Evolutionary conservation across 2,329 filamentous ascomycete genomes (phyloP).

Genomic region (Cadophora luteo-olivacea): DNA sequence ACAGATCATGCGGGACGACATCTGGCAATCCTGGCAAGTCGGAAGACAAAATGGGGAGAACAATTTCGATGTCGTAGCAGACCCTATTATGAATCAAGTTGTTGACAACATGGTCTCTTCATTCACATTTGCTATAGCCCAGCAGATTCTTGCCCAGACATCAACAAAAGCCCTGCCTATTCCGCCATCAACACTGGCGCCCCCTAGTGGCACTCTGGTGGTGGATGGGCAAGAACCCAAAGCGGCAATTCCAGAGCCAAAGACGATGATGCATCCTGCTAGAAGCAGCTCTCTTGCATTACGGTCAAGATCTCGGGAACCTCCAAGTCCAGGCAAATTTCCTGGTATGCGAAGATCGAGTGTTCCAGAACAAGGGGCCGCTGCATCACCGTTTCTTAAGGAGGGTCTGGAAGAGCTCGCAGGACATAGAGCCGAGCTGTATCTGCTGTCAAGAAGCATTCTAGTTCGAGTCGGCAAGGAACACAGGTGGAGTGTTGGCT

Average conservation of each 20-base stretch:
- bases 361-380: constrained; percentile 48
- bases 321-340: constrained; percentile 61
- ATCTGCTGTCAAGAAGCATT: constrained; percentile 79
- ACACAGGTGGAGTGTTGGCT: constrained; percentile 78
- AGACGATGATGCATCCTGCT: constrained; percentile 73
- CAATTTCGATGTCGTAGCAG: constrained; percentile 38
- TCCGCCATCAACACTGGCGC: constrained; percentile 61
- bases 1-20: constrained; percentile 79
- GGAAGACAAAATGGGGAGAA: constrained; percentile 38
- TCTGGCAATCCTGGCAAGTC: constrained; percentile 63
- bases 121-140: constrained; percentile 77
- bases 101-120: constrained; percentile 79
- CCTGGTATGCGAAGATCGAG: constrained; percentile 53
- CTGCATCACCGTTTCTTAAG: constrained; percentile 58
- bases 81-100: constrained; percentile 55
- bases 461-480: constrained; percentile 76
- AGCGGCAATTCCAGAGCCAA: constrained; percentile 68
- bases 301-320: constrained; percentile 49
- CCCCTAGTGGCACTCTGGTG: constrained; percentile 36
- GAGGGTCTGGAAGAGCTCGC: constrained; percentile 81
- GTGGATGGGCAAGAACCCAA: constrained; percentile 63
- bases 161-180: constrained; percentile 72
- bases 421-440: constrained; percentile 81
- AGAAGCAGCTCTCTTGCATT: constrained; percentile 66
- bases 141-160: constrained; percentile 79